These are phyloP conservation scores for Fusarium sp. DNA, from an alignment of 2,329 filamentous ascomycete species.

Conservation along the genomic window DNA sequence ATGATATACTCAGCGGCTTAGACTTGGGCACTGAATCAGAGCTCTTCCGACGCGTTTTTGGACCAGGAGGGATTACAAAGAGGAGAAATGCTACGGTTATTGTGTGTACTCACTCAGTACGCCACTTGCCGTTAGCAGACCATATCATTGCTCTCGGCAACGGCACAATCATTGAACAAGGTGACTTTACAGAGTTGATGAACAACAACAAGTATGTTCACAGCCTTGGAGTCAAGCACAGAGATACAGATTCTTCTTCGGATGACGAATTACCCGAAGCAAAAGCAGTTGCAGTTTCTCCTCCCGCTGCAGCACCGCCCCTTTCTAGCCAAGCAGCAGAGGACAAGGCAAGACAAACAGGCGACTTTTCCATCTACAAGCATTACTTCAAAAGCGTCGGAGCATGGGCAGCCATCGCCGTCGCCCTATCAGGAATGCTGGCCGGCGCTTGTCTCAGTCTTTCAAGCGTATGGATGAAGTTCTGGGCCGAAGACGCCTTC, in stretches of 20 bases:
- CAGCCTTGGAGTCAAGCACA: slow-evolving; percentile 51
- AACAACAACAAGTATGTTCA: slow-evolving; percentile 54
- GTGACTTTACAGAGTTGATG: slow-evolving; percentile 44
- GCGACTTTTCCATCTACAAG: slow-evolving; percentile 51
- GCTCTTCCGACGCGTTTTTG: slow-evolving; percentile 59
- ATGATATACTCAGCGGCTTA: slow-evolving; percentile 59
- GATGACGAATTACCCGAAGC: background rate
- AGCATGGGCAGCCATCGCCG: slow-evolving; percentile 21
- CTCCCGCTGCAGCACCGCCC: background rate
- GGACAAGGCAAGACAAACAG: slow-evolving; percentile 46
- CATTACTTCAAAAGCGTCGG: slow-evolving; percentile 51
- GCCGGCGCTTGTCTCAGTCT: slow-evolving; percentile 47
- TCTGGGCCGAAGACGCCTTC: slow-evolving; percentile 53
- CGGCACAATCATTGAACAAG: slow-evolving; percentile 58
- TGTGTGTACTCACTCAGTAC: slow-evolving; percentile 52
- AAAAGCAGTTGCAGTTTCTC: background rate
- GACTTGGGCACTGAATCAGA: slow-evolving; percentile 58
- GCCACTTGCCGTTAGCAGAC: slow-evolving; percentile 53
- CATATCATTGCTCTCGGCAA: slow-evolving; percentile 60
- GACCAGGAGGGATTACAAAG: slow-evolving; percentile 54
- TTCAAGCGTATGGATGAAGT: slow-evolving; percentile 56
- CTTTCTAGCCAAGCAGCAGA: slow-evolving; percentile 14
- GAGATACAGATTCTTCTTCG: slow-evolving; percentile 3
- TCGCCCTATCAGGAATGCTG: slow-evolving; percentile 38
- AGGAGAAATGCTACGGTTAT: slow-evolving; percentile 55